Percentiles rank a stretch among this genome's conserved stretches.
Evolutionary conservation across 2,329 filamentous ascomycete genomes (phyloP).

Genomic region (Alternaria ethzedia): DNA sequence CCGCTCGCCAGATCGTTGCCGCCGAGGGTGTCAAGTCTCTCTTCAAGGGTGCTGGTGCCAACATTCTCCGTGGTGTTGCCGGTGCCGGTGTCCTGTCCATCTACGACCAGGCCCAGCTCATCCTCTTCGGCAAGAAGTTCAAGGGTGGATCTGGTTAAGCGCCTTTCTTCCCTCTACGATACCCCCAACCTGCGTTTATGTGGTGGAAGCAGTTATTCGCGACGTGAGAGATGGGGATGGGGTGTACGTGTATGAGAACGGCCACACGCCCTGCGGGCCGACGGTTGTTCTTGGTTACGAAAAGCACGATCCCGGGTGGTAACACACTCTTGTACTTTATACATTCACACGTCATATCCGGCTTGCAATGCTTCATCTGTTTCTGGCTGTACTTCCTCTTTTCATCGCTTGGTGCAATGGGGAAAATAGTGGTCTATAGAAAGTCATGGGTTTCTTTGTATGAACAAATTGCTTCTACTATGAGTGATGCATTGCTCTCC

Average conservation of each 20-base stretch:
- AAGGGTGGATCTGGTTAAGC: slow-evolving; percentile 64
- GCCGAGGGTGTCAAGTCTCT: slow-evolving; percentile 98
- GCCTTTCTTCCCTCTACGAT: slow-evolving; percentile 42
- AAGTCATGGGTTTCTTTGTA: slow-evolving; percentile 41
- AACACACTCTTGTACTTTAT: slow-evolving; percentile 53
- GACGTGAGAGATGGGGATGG: slow-evolving; percentile 35
- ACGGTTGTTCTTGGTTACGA: slow-evolving; percentile 53
- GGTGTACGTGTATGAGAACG: slow-evolving; percentile 45
- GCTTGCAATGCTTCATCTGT: slow-evolving; percentile 49
- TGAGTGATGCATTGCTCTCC: background rate
- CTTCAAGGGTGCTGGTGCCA: slow-evolving; percentile 99
- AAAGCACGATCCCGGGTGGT: slow-evolving; percentile 50
- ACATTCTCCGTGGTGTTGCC: slow-evolving; percentile 99
- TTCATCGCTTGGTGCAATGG: slow-evolving; percentile 46
- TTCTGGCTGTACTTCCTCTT: slow-evolving; percentile 43
- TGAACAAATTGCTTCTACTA: slow-evolving; percentile 7
- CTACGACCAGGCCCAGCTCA: slow-evolving; percentile 99
- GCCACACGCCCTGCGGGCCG: slow-evolving; percentile 44
- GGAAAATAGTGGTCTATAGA: slow-evolving; percentile 50
- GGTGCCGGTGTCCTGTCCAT: slow-evolving; percentile 99
- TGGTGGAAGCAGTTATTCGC: slow-evolving; percentile 46
- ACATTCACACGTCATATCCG: slow-evolving; percentile 48
- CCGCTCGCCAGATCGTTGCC: slow-evolving; percentile 90
- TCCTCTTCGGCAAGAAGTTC: slow-evolving; percentile 99
- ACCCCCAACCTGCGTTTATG: slow-evolving; percentile 45